A percentile compares a stretch with the other conserved stretches of the same genome.
Evolutionary conservation across 441 rosid genomes (phyloP).

Genomic region (Arabidopsis lyrata): DNA sequence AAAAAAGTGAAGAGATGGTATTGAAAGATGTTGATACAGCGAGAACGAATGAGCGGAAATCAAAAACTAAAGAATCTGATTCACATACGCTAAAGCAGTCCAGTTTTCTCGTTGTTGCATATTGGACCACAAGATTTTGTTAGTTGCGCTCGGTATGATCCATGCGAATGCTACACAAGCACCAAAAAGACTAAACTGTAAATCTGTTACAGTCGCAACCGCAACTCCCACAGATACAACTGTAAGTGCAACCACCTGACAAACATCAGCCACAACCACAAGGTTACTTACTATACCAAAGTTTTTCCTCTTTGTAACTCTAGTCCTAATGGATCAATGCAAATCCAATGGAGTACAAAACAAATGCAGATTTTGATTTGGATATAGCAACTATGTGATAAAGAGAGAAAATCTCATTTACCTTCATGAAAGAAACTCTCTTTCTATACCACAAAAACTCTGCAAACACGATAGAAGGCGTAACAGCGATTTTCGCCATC

Average conservation of each 20-base stretch:
- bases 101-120: slow-evolving; percentile 90
- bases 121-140: slow-evolving; percentile 91
- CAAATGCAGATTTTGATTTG: neutral
- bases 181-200: slow-evolving; percentile 88
- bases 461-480: slow-evolving; percentile 86
- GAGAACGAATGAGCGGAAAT: neutral
- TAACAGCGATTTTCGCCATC: slow-evolving; percentile 93
- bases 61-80: neutral
- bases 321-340: slow-evolving; percentile 7
- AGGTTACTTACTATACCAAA: slow-evolving; percentile 14
- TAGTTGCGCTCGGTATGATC: slow-evolving; percentile 89
- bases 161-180: slow-evolving; percentile 85
- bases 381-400: neutral
- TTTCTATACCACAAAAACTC: slow-evolving; percentile 78
- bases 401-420: slow-evolving; percentile 27
- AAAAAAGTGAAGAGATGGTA: neutral
- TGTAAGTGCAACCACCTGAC: slow-evolving; percentile 78
- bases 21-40: neutral
- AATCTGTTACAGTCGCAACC: slow-evolving; percentile 88
- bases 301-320: neutral
- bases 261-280: slow-evolving; percentile 10
- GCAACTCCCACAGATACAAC: slow-evolving; percentile 88
- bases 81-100: slow-evolving; percentile 88
- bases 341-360: neutral
- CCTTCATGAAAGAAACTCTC: slow-evolving; percentile 76